Evolutionary conservation across 2,329 filamentous ascomycete species (phyloP), one percentile per base, ranked within the genome.

Genomic region (Harringtonia lauricola): DNA sequence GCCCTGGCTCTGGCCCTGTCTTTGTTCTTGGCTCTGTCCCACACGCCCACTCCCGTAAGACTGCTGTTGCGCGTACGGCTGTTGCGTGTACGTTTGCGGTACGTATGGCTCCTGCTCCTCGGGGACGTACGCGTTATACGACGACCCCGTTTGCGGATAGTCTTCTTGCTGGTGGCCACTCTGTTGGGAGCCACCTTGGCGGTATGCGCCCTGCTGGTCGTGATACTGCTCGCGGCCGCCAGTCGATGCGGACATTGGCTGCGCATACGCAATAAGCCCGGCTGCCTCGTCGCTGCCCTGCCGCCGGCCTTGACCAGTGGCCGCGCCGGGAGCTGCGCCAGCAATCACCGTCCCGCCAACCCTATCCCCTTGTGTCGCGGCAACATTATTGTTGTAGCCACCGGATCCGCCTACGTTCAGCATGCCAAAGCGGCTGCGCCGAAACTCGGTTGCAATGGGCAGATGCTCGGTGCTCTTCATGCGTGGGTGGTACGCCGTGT

Each of bases 381-480:
- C 22, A 4, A 15, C 39, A n/a, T 31, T 21, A 14, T 18, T 29
- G 26, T 29, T 29, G 37, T 13, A 8, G 22, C 2, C 18, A 12
- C 30, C 28, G 38, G n/a, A 4, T 17, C 29, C 29, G 17, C 10
- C 8, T 29, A 22, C 30, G 18, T n/a, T n/a, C 31, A 52, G 39
- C 41, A 43, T 51, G 42, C 51, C 48, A 46, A 55, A 57, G 12
- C 51, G 50, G 45, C 55, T 57, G 47, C 51, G 49, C 38, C 64
- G 60, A 48, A 64, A 65, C 47, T 65, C 53, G 26, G 53, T 56
- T 2, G 62, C 61, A 46, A 64, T 65, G 17, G 61, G 63, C 34
- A 66, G 52, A 36, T 63, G 59, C 35, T 63, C 62, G 26, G 62
- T 63, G 51, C 60, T 65, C 7, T 43, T 34, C 18, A 39, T 17